A percentile compares a stretch with the other conserved stretches of the same genome.
Evolutionary conservation across 2,329 filamentous ascomycete species (phyloP).

Genomic region (Penicillium sp.): DNA sequence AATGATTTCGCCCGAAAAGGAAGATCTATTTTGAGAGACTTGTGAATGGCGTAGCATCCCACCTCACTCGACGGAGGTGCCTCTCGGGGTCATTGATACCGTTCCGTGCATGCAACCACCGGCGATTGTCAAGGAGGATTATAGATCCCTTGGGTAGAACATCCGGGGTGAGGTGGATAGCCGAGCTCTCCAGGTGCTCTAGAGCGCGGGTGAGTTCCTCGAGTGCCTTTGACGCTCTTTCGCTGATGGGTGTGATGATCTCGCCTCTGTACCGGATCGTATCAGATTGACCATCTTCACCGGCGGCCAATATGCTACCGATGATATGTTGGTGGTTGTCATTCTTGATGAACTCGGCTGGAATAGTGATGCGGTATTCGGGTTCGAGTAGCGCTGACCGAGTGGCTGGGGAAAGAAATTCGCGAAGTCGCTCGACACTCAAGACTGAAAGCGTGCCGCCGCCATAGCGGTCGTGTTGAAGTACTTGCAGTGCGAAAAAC

Average conservation of each 20-base stretch:
- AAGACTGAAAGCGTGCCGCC: slow-evolving; percentile 45
- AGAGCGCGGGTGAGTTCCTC: background rate
- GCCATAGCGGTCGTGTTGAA: slow-evolving; percentile 41
- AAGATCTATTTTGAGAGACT: too few species aligned
- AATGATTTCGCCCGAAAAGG: too few species aligned
- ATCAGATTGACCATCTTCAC: background rate
- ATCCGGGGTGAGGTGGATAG: background rate
- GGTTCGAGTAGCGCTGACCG: background rate
- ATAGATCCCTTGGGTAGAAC: slow-evolving; percentile 31
- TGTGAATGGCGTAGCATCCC: slow-evolving; percentile 25
- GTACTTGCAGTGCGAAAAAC: slow-evolving; percentile 46
- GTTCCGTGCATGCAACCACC: slow-evolving; percentile 40
- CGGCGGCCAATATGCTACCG: background rate
- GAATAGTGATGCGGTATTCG: background rate
- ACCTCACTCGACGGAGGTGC: slow-evolving; percentile 38
- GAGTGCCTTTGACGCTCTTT: background rate
- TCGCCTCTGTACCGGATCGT: background rate
- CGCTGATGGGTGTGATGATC: background rate
- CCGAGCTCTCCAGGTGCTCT: background rate
- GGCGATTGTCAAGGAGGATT: slow-evolving; percentile 38
- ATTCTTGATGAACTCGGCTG: background rate
- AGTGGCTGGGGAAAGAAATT: background rate
- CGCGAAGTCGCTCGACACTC: slow-evolving; percentile 26
- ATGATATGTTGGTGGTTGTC: background rate
- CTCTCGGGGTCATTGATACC: slow-evolving; percentile 37